Evolutionary conservation across 2,329 filamentous ascomycete genomes (phyloP).

Genomic region (Periconia sp.): DNA sequence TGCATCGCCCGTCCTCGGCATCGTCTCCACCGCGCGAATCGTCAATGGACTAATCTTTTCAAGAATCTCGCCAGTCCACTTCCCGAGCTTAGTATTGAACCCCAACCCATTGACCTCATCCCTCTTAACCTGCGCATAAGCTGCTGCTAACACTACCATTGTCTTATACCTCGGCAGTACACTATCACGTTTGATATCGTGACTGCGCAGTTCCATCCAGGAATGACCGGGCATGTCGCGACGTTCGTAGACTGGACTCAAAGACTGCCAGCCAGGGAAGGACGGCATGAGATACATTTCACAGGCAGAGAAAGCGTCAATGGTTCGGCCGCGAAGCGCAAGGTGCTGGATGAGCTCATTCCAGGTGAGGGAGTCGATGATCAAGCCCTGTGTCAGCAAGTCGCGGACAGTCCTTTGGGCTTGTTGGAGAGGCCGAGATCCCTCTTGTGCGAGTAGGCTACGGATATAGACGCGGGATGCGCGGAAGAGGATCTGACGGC

Average conservation of each 20-base stretch:
- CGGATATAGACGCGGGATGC: conserved; percentile 60
- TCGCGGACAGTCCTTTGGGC: conserved; percentile 52
- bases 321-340: conserved; percentile 62
- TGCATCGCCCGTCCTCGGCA: conserved; percentile 47
- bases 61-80: conserved; percentile 37
- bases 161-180: conserved; percentile 53
- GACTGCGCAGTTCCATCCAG: conserved; percentile 36
- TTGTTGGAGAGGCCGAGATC: conserved; percentile 40
- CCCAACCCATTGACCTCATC: conserved; percentile 41
- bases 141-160: conserved; percentile 49
- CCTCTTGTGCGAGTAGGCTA: conserved; percentile 59
- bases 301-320: conserved; percentile 74
- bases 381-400: conserved; percentile 72
- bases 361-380: conserved; percentile 78
- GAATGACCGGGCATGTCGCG: conserved; percentile 26
- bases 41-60: conserved; percentile 46
- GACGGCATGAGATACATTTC: conserved; percentile 78
- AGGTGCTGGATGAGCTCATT: conserved; percentile 77
- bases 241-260: conserved; percentile 30
- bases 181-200: conserved; percentile 26
- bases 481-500: conserved; percentile 56
- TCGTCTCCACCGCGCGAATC: conserved; percentile 50
- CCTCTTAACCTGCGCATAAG: conserved; percentile 40
- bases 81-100: conserved; percentile 22
- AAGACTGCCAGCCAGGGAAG: conserved; percentile 74